A percentile compares a stretch with the other conserved stretches of the same genome.
phyloP scores from a whole-genome alignment of 2,329 filamentous ascomycete species.

The Sclerotinia spermophila region DNA sequence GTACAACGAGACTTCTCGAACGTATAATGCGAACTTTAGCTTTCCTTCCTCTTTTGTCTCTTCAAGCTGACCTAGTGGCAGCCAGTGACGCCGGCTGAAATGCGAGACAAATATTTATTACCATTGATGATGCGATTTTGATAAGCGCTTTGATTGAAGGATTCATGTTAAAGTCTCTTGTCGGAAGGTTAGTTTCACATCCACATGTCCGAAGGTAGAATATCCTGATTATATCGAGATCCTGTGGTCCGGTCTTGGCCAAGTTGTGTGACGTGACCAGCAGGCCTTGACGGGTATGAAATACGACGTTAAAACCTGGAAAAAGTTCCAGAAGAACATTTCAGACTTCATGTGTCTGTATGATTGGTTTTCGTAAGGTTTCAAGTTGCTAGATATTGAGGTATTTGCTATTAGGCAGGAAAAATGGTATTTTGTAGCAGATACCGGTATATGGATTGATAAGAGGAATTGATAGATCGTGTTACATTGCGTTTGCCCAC shows the following conservation, averaged over 20 bases:
- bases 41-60: not conserved
- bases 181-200: not conserved
- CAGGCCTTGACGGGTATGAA: not conserved
- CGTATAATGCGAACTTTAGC: not conserved
- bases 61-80: not conserved
- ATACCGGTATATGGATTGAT: constrained; percentile 4
- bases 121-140: not conserved
- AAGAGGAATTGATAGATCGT: not conserved
- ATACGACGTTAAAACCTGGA: not conserved
- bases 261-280: not conserved
- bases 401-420: not conserved
- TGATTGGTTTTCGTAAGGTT: not conserved
- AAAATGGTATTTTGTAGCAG: not conserved
- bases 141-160: not conserved
- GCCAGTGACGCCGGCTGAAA: not conserved
- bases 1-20: not conserved
- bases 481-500: not conserved
- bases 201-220: not conserved
- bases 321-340: not conserved
- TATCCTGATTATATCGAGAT: not conserved
- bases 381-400: not conserved
- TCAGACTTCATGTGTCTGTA: not conserved
- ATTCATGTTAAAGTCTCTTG: not conserved
- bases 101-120: not conserved
- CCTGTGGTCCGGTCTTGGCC: not conserved